Base-by-base conservation (phyloP, 352 stramenopile species). In the Phytophthora tentaculata region DNA sequence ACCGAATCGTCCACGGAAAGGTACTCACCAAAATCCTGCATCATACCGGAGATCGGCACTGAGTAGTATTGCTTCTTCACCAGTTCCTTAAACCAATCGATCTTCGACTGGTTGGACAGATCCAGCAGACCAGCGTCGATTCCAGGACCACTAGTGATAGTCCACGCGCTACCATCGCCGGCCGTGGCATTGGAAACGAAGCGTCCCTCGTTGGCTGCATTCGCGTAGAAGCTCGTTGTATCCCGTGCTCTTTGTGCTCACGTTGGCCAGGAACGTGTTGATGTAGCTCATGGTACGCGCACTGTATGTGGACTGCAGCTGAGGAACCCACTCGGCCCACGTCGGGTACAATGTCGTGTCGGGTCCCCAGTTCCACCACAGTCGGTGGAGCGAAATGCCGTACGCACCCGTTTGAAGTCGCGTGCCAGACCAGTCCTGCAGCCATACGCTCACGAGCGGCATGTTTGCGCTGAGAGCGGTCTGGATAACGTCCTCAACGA, bases 351-450 rank as follows among this genome's bases (percentile, higher is more conserved):
- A 41, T 16, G 67, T 74, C n/a, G 61, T 51, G 43, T 74, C 67
- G 13, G 67, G 55, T 24, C 70, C 67, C 67, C 67, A 74, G 55
- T 74, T 70, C 67, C 67, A 74, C 67, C 67, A 74, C 48, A 74
- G 12, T 8, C 67, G 60, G 41, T 69, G 61, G 8, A 74, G 28
- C 1, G 43, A 61, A 24, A 57, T 14, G 50, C 24, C 28, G 29
- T 57, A 57, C 50, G 50, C 29, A 57, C 28, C 9, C 41, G 41
- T 48, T n/a, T 48, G 41, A 23, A 48, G 41, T 10, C 22, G 20
- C 4, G 45, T 32, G 5, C 37, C 50, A 58, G 51, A 58, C 57
- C 28, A 75, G 22, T 52, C 22, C 20, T 52, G 45, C 35, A 52
- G 45, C 20, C 20, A 74, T 29, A 69, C 67, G 20, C 60, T 70